Evolutionary conservation across 768 basidiomycete species (phyloP), one percentile per base, ranked within the genome.

Genomic region (Xerocomellus chrysenteron): DNA sequence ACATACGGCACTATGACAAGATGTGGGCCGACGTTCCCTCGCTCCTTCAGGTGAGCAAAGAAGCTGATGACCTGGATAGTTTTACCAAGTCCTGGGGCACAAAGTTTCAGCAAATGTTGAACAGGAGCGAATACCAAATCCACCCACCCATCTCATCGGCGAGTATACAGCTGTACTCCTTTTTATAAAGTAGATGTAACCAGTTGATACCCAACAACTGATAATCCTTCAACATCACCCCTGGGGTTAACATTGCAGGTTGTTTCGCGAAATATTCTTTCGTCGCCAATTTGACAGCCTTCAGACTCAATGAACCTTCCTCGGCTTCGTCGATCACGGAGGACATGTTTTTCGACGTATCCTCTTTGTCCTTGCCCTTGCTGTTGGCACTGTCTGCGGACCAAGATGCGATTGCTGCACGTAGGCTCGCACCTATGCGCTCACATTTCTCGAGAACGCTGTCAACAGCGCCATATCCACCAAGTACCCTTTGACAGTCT

Each of bases 31-130:
- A 78, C 80, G 51, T 79, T 81, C 17, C 88, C 90, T 47, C 77
- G 80, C 64, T 93, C 90, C 68, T 90, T 92, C 49, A 98, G 79
- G 64, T 90, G 81, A 4, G 95, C 91, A 58, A 98, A 83, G 77
- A 99, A 97, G 52, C 94, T 90, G 70, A 99, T 99, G 52, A 99
- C 97, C 75, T 99, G 97, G 39, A 96, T 90, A 2, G 97, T 99
- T 79, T 99, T 99, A 28, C 97, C 97, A 60, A 99, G 86, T 66
- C 96, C 96, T 97, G 52, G 6, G 16, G 46, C 30, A 32, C 32
- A 26, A 12, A 5, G 2, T 33, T 30, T 47, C 50, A 41, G 47
- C 46, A 28, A 52, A 51, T 19, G 56, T 35, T 42, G 35, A 17
- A 53, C 7, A 48, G 13, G 36, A 33, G 7, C 33, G 10, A 53